These are phyloP conservation scores for Hypholoma fasciculare DNA, from an alignment of 768 basidiomycete genomes.

Conservation along the genomic window DNA sequence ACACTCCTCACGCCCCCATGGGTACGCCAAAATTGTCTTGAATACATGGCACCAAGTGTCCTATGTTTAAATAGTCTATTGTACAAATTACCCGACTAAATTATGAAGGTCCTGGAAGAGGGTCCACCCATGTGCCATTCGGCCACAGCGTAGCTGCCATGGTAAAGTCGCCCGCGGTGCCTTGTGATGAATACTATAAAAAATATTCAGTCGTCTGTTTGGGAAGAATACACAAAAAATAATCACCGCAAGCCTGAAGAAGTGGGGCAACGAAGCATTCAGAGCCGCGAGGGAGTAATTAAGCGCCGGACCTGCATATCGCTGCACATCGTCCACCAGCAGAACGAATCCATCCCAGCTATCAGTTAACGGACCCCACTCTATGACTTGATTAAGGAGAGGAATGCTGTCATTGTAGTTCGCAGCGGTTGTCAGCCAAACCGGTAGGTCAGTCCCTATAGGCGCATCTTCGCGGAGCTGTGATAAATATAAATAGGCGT, in stretches of 20 bases:
- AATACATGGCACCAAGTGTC: background rate
- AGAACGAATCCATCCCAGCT: conserved; percentile 79
- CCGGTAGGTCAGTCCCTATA: conserved; percentile 66
- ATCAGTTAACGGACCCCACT: conserved; percentile 52
- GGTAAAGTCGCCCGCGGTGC: conserved; percentile 71
- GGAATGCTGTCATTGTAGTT: conserved; percentile 59
- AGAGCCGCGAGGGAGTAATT: conserved; percentile 72
- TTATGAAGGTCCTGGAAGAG: conserved; percentile 66
- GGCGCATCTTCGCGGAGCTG: conserved; percentile 76
- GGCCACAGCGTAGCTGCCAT: conserved; percentile 74
- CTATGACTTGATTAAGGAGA: conserved; percentile 52
- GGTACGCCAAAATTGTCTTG: background rate
- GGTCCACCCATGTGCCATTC: conserved; percentile 82
- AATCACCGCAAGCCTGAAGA: conserved; percentile 80
- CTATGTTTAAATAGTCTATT: background rate
- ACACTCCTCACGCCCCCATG: background rate
- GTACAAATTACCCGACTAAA: background rate
- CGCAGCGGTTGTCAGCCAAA: conserved; percentile 74
- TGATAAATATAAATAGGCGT: conserved; percentile 5
- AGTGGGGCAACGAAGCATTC: conserved; percentile 62
- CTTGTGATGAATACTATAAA: conserved; percentile 46
- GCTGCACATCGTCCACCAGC: conserved; percentile 84
- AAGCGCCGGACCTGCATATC: conserved; percentile 67
- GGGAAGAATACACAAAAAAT: background rate
- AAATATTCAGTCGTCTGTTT: conserved; percentile 1